These are phyloP conservation scores for Aspergillus clavatus DNA, from an alignment of 2,329 filamentous ascomycete genomes.

Conservation along the genomic window DNA sequence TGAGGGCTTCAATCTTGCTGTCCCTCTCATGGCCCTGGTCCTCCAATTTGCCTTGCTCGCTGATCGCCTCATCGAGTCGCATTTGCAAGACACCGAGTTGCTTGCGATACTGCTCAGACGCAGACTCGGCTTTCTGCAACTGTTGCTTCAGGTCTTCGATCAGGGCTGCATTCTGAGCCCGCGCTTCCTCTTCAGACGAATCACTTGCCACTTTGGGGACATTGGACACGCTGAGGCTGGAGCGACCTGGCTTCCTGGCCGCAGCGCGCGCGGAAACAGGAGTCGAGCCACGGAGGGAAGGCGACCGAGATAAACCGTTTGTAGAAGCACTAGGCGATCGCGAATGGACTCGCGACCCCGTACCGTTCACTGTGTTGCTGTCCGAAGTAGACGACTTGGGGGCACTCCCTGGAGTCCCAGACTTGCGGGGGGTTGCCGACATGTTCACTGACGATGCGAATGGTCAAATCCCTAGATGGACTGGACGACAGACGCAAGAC, in stretches of 20 bases:
- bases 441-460: constrained; percentile 24
- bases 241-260: constrained; percentile 53
- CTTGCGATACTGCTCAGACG: constrained; percentile 74
- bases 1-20: constrained; percentile 72
- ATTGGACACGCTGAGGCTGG: constrained; percentile 41
- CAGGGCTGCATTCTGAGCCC: constrained; percentile 71
- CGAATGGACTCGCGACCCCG: constrained; percentile 34
- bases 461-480: constrained; percentile 1
- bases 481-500: constrained; percentile 3
- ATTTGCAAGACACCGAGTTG: constrained; percentile 80
- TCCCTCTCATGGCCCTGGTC: constrained; percentile 83
- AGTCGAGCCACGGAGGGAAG: constrained; percentile 55
- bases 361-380: constrained; percentile 29
- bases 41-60: constrained; percentile 80
- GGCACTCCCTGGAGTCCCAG: constrained; percentile 31
- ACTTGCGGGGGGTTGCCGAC: constrained; percentile 44
- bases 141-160: constrained; percentile 82
- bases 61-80: constrained; percentile 75
- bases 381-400: constrained; percentile 29
- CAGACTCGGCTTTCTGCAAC: constrained; percentile 71
- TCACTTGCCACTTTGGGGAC: constrained; percentile 46
- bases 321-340: constrained; percentile 49
- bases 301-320: constrained; percentile 53
- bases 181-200: constrained; percentile 62
- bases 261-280: constrained; percentile 69